Base-by-base conservation (phyloP, 108 stramenopile species). In the Skeletonema marinoi region DNA sequence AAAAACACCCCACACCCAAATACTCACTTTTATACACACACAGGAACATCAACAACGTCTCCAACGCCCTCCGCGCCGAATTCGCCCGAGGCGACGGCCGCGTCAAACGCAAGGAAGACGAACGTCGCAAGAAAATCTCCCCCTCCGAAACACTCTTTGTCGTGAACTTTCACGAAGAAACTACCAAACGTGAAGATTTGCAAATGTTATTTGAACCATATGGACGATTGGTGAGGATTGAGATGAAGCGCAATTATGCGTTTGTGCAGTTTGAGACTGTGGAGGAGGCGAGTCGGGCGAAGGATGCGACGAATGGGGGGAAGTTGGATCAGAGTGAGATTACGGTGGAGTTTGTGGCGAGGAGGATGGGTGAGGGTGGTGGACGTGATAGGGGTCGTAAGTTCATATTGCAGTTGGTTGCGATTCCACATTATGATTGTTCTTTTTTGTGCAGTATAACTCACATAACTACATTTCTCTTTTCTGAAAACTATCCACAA, bases 181-280 rank as follows among this genome's bases (percentile, higher is more conserved):
- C 94, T 0, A 95, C 94, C 61, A 91, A 91, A 66, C 83, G 86
- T 61, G 94, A 95, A 84, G 94, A 95, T 67, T 66, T 95, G 36
- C 84, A 89, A 65, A 92, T 93, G 89, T 81, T 95, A 59, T 85
- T 82, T 35, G 64, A 66, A 32, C 77, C 84, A 35, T 95, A 79
- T 54, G 92, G 94, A 54, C 89, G 93, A 69, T 68, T 95, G 32
- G 71, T 92, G 4, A 75, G 96, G 14, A 94, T 96, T 68, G 96
- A 96, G 64, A 90, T 96, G 91, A 96, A 96, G 73, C 77, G 92
- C n/a, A 96, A 96, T 77, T 96, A 93, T 73, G 93, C 96, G 54
- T 94, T 96, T 81, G 92, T 96, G 35, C 92, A 93, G 73, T 96
- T 92, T 68, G 71, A 82, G 21, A 88, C 88, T 30, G 77, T 91